These are phyloP conservation scores for Gynostemma pentaphyllum DNA, from an alignment of 306 rosid species.

Conservation along the genomic window DNA sequence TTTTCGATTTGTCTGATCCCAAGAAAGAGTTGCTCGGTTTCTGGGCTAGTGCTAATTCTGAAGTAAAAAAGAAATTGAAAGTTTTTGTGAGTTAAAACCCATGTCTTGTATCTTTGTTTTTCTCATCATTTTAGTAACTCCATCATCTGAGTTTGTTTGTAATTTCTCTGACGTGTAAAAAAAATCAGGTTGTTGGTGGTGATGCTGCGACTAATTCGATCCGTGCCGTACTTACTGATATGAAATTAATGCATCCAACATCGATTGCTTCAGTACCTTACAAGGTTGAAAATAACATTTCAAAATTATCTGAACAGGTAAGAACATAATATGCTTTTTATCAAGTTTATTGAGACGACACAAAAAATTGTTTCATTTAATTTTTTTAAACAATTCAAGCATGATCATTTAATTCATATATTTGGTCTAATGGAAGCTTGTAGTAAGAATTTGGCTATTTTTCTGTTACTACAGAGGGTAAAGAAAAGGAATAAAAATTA, in stretches of 20 bases:
- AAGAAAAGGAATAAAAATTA: no score
- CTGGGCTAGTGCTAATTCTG: neutral
- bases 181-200: slow-evolving; percentile 3
- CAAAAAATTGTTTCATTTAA: no score
- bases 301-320: neutral
- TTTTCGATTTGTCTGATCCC: neutral
- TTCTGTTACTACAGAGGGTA: no score
- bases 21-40: neutral
- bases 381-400: no score
- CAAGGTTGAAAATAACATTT: neutral
- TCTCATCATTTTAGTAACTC: neutral
- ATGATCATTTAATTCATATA: no score
- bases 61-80: neutral
- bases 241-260: neutral
- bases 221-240: neutral
- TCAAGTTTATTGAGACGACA: no score
- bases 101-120: no score
- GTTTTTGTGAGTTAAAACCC: neutral
- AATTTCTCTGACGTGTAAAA: no score
- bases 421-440: no score
- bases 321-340: no score
- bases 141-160: no score
- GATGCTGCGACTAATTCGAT: neutral
- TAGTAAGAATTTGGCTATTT: no score
- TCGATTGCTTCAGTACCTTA: neutral